Percentiles rank a stretch among this genome's conserved stretches.
Conservation (phyloP, 768 basidiomycete genomes). For the Suillus plorans region DNA sequence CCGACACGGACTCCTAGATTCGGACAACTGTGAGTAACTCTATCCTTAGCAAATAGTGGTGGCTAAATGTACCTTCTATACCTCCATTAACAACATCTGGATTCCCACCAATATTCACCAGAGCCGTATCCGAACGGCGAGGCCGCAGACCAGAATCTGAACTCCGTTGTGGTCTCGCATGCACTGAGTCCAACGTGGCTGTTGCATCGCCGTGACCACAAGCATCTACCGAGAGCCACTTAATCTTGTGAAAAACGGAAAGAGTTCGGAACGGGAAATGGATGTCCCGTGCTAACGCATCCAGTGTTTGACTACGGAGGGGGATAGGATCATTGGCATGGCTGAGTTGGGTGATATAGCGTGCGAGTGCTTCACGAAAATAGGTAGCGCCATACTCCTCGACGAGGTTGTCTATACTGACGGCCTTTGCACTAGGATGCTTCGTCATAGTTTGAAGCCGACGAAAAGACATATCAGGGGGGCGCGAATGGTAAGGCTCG, state of each 20-base stretch:
- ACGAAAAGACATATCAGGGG: conserved; percentile 11
- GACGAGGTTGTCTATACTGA: conserved; percentile 19
- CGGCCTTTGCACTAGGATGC: conserved; percentile 23
- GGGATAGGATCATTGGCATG: conserved; percentile 15
- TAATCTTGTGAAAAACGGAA: conserved; percentile 33
- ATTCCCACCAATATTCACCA: conserved; percentile 18
- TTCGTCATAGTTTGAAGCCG: conserved; percentile 22
- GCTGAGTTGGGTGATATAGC: conserved; percentile 19
- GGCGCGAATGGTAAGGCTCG: conserved; percentile 5
- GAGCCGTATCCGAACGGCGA: conserved; percentile 35
- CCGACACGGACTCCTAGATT: too few species aligned
- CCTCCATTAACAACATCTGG: conserved; percentile 8
- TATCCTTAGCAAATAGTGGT: too few species aligned
- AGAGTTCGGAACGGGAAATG: conserved; percentile 19
- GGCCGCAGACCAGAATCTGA: background rate
- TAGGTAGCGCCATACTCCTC: conserved; percentile 24
- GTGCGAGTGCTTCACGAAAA: background rate
- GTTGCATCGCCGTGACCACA: conserved; percentile 1
- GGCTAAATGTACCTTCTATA: conserved; percentile 15
- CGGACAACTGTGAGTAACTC: background rate
- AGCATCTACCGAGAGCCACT: conserved; percentile 25
- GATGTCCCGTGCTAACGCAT: conserved; percentile 1
- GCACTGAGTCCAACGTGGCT: conserved; percentile 16
- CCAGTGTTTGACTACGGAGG: background rate
- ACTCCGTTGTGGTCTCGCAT: conserved; percentile 25